A percentile compares a stretch with the other conserved stretches of the same genome.
These are phyloP conservation scores for Leccinum truebloodii DNA, from an alignment of 768 basidiomycete species.

Conservation along the genomic window DNA sequence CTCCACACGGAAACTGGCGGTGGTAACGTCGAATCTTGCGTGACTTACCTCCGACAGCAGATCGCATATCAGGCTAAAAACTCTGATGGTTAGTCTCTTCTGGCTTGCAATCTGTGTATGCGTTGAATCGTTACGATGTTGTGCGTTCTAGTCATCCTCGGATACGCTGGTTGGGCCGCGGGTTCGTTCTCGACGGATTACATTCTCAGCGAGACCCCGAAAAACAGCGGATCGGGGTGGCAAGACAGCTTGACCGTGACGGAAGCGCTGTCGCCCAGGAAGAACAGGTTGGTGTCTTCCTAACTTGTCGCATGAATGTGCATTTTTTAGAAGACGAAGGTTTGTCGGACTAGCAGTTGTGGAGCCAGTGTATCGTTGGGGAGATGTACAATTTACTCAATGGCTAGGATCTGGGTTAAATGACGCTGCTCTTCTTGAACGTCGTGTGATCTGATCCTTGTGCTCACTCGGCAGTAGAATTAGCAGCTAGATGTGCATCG, in stretches of 20 bases:
- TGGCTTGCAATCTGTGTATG: constrained; percentile 27
- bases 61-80: constrained; percentile 47
- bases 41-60: constrained; percentile 45
- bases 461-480: not conserved
- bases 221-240: constrained; percentile 33
- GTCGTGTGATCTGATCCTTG: not conserved
- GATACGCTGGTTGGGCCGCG: constrained; percentile 57
- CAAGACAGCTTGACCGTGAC: constrained; percentile 39
- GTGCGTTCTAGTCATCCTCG: constrained; percentile 34
- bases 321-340: not conserved
- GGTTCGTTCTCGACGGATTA: constrained; percentile 48
- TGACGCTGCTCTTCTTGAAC: too few species aligned
- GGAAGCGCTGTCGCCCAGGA: constrained; percentile 29
- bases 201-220: constrained; percentile 37
- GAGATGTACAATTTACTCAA: not conserved
- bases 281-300: constrained; percentile 10
- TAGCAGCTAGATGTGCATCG: not conserved
- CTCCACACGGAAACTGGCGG: constrained; percentile 65
- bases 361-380: not conserved
- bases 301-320: constrained; percentile 2
- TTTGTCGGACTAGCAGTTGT: not conserved
- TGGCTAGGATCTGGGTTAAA: not conserved
- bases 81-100: constrained; percentile 40
- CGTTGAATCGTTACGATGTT: constrained; percentile 1
- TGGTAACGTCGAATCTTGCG: constrained; percentile 50